Evolutionary conservation across 495 filamentous ascomycete genomes (phyloP), one percentile per base, ranked within the genome.

Genomic region (Podospora didyma): DNA sequence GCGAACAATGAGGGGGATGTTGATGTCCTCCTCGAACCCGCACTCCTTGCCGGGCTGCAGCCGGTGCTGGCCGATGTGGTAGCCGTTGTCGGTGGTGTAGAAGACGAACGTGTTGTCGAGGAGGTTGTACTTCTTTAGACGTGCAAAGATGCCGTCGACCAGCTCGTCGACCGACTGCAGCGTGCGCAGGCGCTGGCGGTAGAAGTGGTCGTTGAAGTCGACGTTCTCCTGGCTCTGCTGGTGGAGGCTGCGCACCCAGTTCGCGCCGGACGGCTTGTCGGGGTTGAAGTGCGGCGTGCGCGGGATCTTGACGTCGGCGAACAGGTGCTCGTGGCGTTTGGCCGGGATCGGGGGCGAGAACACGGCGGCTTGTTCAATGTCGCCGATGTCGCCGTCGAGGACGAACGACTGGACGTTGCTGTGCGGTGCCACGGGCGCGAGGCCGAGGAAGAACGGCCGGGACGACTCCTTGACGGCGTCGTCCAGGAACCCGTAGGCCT

Each of bases 51-150:
- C 88, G 2, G 87, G 86, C 11, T 83, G 82, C 28, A 89, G 61
- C 5, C 88, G 78, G 63, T 91, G 87, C 58, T 90, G 87, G 22
- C 86, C 82, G 51, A 90, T 87, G 58, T 89, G 86, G 66, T 85
- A 90, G 0, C 88, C 87, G 59, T 91, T 90, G 60, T 90, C 88
- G 0, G 82, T 85, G 1, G 86, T 86, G 64, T 86, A 89, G 49
- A 91, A 76, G 46, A 91, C 78, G 56, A 84, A 89, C 0, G 87
- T 90, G 57, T 88, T 82, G 11, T 88, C 83, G 7, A 88, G 66
- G 28, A 86, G 59, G 16, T 69, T 75, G 22, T 77, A 67, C 2
- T 72, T 62, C 14, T 81, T 77, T 0, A 91, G 68, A 0, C 78
- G 75, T 0, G 61, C 55, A 1, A 89, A 65, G 1, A 89, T 57